Conservation (phyloP, 2,329 filamentous ascomycete genomes). For the Xylaria sp. region DNA sequence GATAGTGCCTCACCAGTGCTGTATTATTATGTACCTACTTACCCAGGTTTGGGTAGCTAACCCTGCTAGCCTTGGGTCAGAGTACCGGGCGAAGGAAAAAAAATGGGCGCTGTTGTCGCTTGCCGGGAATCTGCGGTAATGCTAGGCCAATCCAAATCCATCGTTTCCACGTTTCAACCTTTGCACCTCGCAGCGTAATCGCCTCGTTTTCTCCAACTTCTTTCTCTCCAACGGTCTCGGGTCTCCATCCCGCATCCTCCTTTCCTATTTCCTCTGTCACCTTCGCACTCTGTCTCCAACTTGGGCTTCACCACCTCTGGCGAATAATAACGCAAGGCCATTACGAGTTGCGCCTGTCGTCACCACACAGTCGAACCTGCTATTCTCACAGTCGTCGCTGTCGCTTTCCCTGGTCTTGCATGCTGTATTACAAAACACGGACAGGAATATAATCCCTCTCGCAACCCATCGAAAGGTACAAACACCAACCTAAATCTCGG, state of each 20-base stretch:
- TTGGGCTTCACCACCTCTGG: not conserved
- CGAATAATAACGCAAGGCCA: not conserved
- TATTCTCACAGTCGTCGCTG: not conserved
- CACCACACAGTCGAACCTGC: not conserved
- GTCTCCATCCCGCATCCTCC: slow-evolving; percentile 1
- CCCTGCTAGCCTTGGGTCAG: not conserved
- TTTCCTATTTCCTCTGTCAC: not conserved
- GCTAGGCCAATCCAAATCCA: slow-evolving; percentile 19
- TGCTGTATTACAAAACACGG: not conserved
- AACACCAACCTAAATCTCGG: not conserved
- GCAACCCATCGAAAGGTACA: not conserved
- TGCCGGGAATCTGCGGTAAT: slow-evolving; percentile 23
- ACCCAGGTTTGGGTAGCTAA: not conserved
- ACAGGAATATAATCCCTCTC: not conserved
- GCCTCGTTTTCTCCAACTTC: slow-evolving; percentile 25
- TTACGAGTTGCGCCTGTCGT: not conserved
- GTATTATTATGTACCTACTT: too few relatives aligned
- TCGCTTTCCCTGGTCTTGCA: not conserved
- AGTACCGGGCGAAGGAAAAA: slow-evolving; percentile 18
- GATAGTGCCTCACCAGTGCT: not conserved
- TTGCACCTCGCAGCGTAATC: slow-evolving; percentile 19
- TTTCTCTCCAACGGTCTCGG: slow-evolving; percentile 3
- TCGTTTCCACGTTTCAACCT: not conserved
- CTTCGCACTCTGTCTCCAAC: not conserved
- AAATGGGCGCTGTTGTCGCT: slow-evolving; percentile 5